These are phyloP conservation scores for Haplosporangium sp. DNA, from an alignment of 371 early-diverging fungal species.

Conservation along the genomic window DNA sequence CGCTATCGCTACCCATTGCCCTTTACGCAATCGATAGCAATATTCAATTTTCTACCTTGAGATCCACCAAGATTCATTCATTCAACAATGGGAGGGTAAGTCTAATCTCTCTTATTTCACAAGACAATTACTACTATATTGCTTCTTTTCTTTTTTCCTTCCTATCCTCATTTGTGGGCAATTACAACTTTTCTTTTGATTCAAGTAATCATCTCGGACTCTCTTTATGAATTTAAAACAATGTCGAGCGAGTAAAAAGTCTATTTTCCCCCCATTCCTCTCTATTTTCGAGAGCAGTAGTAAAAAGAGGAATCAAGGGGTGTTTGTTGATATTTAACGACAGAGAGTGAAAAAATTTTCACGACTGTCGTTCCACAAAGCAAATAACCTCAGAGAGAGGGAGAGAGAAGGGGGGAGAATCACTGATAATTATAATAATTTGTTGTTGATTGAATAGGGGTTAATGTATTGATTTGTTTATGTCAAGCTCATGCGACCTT, in stretches of 20 bases:
- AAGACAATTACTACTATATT: neutral
- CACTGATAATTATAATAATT: neutral
- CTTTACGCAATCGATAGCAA: slow-evolving; percentile 53
- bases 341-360: slow-evolving; percentile 24
- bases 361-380: slow-evolving; percentile 19
- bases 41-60: slow-evolving; percentile 25
- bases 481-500: slow-evolving; percentile 13
- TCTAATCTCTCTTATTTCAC: neutral
- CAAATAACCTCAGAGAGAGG: neutral
- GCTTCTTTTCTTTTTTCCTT: neutral
- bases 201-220: too few relatives aligned
- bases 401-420: neutral
- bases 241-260: too few relatives aligned
- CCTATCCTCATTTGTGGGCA: neutral
- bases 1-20: slow-evolving; percentile 55
- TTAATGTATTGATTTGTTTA: neutral
- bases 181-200: too few relatives aligned
- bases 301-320: slow-evolving; percentile 19
- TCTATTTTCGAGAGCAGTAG: neutral
- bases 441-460: slow-evolving; percentile 2
- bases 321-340: slow-evolving; percentile 41
- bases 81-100: slow-evolving; percentile 45
- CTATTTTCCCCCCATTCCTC: neutral
- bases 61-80: slow-evolving; percentile 27
- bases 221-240: too few relatives aligned